phyloP scores from a whole-genome alignment of 768 basidiomycete genomes.

The Gymnopilus junonius region DNA sequence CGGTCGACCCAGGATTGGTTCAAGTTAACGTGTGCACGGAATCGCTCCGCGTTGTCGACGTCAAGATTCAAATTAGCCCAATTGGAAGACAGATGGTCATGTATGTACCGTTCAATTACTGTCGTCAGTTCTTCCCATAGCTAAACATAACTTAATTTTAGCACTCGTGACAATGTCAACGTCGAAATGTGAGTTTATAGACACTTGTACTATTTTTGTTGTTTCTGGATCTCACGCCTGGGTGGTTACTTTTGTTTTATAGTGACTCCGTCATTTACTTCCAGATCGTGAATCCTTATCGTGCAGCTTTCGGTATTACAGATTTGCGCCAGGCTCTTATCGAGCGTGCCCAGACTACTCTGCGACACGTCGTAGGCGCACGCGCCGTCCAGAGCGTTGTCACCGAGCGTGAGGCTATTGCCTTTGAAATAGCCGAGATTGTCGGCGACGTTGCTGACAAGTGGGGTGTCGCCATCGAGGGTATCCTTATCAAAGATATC shows the following conservation, averaged over 20 bases:
- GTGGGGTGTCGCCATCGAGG: constrained; percentile 97
- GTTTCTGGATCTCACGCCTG: not conserved
- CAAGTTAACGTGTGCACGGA: constrained; percentile 96
- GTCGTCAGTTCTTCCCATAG: not conserved
- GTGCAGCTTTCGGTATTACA: constrained; percentile 91
- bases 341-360: constrained; percentile 90
- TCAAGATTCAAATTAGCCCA: constrained; percentile 93
- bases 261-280: constrained; percentile 95
- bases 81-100: constrained; percentile 91
- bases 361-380: constrained; percentile 96
- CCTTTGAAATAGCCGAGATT: constrained; percentile 95
- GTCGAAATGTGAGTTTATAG: constrained; percentile 80
- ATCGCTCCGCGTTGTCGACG: constrained; percentile 82
- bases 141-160: constrained; percentile 26
- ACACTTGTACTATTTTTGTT: constrained; percentile 7
- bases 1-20: constrained; percentile 90
- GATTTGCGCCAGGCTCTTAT: constrained; percentile 86
- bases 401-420: constrained; percentile 96
- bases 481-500: constrained; percentile 94
- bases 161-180: constrained; percentile 94
- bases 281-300: constrained; percentile 89
- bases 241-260: constrained; percentile 7
- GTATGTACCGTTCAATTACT: constrained; percentile 32
- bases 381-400: constrained; percentile 95
- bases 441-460: constrained; percentile 91